Evolutionary conservation across 2,329 filamentous ascomycete species (phyloP).

Genomic region (Stagonosporopsis rhizophila): DNA sequence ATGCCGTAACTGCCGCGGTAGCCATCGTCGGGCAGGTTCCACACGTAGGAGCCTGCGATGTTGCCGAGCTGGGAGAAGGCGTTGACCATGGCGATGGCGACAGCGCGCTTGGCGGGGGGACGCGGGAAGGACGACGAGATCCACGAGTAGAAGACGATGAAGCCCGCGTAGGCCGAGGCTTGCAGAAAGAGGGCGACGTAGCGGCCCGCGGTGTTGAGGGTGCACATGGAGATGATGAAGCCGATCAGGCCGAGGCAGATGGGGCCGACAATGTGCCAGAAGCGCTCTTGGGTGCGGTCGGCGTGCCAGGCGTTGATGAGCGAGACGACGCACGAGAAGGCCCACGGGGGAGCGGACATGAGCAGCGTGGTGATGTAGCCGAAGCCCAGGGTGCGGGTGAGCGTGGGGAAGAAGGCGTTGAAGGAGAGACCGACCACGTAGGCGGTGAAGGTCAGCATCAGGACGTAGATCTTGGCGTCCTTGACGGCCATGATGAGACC

Average conservation of each 20-base stretch:
- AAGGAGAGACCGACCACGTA: slow-evolving; percentile 62
- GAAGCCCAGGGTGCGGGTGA: slow-evolving; percentile 50
- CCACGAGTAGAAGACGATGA: slow-evolving; percentile 50
- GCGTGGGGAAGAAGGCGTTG: slow-evolving; percentile 45
- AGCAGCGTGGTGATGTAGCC: slow-evolving; percentile 48
- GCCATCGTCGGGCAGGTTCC: slow-evolving; percentile 65
- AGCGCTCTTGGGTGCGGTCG: slow-evolving; percentile 58
- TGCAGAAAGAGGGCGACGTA: slow-evolving; percentile 47
- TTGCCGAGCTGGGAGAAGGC: slow-evolving; percentile 52
- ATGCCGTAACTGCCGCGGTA: slow-evolving; percentile 71
- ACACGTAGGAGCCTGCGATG: slow-evolving; percentile 67
- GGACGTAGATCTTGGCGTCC: slow-evolving; percentile 68
- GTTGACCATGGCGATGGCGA: slow-evolving; percentile 68
- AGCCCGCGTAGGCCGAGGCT: slow-evolving; percentile 50
- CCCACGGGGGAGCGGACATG: slow-evolving; percentile 59
- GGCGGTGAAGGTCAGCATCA: slow-evolving; percentile 68
- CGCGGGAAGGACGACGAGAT: slow-evolving; percentile 55
- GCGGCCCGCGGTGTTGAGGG: slow-evolving; percentile 39
- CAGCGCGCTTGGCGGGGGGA: slow-evolving; percentile 66
- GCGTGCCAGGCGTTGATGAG: slow-evolving; percentile 61
- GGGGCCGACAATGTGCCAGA: slow-evolving; percentile 60
- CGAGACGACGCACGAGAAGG: slow-evolving; percentile 55
- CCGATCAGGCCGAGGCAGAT: slow-evolving; percentile 53
- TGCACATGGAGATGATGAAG: slow-evolving; percentile 51
- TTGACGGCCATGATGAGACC: slow-evolving; percentile 66